Base-by-base conservation (phyloP, 768 basidiomycete species). In the Lanmaoa rubissima region DNA sequence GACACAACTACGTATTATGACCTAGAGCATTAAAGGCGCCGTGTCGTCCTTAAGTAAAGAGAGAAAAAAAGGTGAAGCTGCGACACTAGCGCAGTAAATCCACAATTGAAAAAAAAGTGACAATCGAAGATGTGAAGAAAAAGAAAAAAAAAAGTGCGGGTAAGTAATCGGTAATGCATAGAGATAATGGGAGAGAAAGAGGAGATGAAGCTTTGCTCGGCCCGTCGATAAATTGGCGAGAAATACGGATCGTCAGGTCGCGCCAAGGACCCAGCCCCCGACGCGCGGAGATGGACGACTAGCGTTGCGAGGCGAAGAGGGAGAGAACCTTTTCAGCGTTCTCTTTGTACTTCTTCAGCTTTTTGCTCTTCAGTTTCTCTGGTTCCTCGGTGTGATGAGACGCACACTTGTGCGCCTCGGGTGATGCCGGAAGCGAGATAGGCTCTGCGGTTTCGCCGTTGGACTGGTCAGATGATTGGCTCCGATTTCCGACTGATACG, bases 251-350 rank as follows among this genome's bases (percentile, higher is more conserved):
- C 43, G 55, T 61, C 48, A 36, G 46, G 51, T 48, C 16, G 54
- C 59, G 55, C 38, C 60, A 61, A 62, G 62, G 65, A 65, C 54
- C 69, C 71, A 61, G 65, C 59, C 68, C 63, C 52, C 55, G 35
- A 60, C 54, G 54, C 59, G 21, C 17, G 46, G 17, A 48, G 36
- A 12, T 28, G 60, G 66, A 70, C 46, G 70, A 66, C 65, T 79
- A 82, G 55, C 81, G 87, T 58, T 88, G 86, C 28, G 87, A 83
- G 42, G 87, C 86, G 71, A 93, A 92, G 60, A 93, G 76, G 34
- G 90, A 90, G 55, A 93, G 79, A 53, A 93, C 81, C 61, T 92
- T 92, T 77, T 92, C 90, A 3, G 91, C 90, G 59, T 86, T 88
- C 67, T 91, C 86, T 75, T 92, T 92, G 76, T 90, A 90, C 75